phyloP scores from a whole-genome alignment of 2,329 filamentous ascomycete species.

The Volutella citrinella region DNA sequence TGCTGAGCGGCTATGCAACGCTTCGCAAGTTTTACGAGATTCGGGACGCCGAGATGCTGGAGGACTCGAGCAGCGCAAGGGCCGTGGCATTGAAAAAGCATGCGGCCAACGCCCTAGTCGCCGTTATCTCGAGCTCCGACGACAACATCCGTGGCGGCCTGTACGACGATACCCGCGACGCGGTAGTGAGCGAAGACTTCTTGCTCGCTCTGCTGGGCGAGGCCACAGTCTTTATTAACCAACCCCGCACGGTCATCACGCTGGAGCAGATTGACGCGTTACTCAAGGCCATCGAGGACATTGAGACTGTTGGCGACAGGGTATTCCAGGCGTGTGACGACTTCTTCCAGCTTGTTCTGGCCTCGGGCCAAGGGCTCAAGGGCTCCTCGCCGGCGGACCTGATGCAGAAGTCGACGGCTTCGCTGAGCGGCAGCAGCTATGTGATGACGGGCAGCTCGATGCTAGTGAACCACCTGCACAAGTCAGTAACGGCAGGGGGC shows the following conservation, averaged over 20 bases:
- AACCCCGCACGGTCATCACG: constrained; percentile 53
- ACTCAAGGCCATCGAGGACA: constrained; percentile 75
- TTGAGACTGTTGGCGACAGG: constrained; percentile 69
- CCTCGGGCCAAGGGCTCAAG: constrained; percentile 62
- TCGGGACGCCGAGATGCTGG: constrained; percentile 56
- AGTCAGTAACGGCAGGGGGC: constrained; percentile 55
- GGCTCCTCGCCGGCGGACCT: constrained; percentile 64
- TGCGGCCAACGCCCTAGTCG: constrained; percentile 69
- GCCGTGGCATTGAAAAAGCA: constrained; percentile 63
- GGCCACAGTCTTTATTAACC: constrained; percentile 71
- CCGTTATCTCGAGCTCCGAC: constrained; percentile 81
- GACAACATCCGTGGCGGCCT: constrained; percentile 90
- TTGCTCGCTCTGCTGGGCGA: constrained; percentile 82
- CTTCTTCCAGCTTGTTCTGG: constrained; percentile 72
- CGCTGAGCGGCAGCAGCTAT: constrained; percentile 59
- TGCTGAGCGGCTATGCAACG: constrained; percentile 89
- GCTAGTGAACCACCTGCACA: constrained; percentile 60
- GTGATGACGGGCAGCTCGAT: constrained; percentile 73
- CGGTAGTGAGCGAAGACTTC: constrained; percentile 86
- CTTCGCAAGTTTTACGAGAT: constrained; percentile 86
- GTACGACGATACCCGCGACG: constrained; percentile 76
- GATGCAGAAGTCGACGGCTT: constrained; percentile 56
- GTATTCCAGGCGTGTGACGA: constrained; percentile 75
- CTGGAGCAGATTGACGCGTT: constrained; percentile 71
- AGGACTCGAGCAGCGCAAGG: constrained; percentile 30